These are phyloP conservation scores for Vaccinium corymbosum DNA, from an alignment of 148 eudicot species.

Conservation along the genomic window DNA sequence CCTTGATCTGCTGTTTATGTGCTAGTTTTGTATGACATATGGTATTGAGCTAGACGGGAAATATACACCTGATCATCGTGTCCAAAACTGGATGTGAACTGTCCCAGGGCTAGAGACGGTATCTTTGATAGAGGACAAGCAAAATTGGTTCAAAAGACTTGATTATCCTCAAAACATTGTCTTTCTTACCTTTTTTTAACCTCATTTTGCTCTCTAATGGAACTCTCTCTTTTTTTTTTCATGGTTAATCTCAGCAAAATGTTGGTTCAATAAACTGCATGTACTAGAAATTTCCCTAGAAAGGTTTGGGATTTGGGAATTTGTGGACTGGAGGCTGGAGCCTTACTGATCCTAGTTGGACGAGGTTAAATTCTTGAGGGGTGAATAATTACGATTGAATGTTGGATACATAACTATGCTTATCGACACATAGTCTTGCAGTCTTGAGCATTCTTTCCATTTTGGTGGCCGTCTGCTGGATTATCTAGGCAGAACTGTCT, in stretches of 20 bases:
- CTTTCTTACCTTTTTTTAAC: neutral
- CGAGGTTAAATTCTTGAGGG: neutral
- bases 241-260: no score
- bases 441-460: neutral
- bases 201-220: neutral
- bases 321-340: conserved; percentile 1
- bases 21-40: neutral
- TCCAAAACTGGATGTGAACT: no score
- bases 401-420: neutral
- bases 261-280: neutral
- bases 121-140: neutral
- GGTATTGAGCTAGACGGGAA: no score
- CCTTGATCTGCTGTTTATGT: neutral
- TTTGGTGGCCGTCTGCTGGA: neutral
- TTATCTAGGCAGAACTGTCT: neutral
- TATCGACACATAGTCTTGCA: neutral
- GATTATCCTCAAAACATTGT: neutral
- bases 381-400: neutral
- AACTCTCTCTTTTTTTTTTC: neutral
- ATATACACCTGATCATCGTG: no score
- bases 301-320: neutral
- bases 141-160: conserved; percentile 6
- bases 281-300: neutral
- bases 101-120: neutral
- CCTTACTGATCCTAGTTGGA: neutral